Evolutionary conservation across 495 filamentous ascomycete species (phyloP).

Genomic region (Penicillium steckii): DNA sequence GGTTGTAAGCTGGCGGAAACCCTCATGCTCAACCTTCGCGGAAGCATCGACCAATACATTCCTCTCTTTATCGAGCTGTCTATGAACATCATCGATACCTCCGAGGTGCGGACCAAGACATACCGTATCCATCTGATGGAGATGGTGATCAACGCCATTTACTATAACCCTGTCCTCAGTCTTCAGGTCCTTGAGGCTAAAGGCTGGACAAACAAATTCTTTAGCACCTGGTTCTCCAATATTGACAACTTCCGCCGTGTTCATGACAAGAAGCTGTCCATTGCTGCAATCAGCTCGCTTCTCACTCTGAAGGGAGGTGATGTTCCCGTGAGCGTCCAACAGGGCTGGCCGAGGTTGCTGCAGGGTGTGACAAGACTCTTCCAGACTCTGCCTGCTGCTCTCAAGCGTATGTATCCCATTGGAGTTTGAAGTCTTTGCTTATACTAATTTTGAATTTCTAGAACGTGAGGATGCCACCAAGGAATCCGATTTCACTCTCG

Average conservation of each 20-base stretch:
- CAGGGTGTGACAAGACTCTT: slow-evolving; percentile 90
- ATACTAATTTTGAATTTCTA: slow-evolving; percentile 29
- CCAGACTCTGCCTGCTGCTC: slow-evolving; percentile 81
- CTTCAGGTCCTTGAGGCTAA: slow-evolving; percentile 85
- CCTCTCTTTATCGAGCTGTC: slow-evolving; percentile 84
- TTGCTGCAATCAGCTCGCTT: slow-evolving; percentile 85
- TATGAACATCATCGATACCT: slow-evolving; percentile 73
- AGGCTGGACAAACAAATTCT: slow-evolving; percentile 99
- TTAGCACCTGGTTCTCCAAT: slow-evolving; percentile 94
- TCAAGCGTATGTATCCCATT: slow-evolving; percentile 62
- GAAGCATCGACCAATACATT: slow-evolving; percentile 82
- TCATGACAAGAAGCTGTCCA: slow-evolving; percentile 97
- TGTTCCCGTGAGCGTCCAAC: slow-evolving; percentile 83
- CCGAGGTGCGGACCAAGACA: slow-evolving; percentile 74
- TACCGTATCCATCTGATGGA: slow-evolving; percentile 97
- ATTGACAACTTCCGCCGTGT: slow-evolving; percentile 92
- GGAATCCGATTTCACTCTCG: slow-evolving; percentile 77
- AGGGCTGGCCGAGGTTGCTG: slow-evolving; percentile 94
- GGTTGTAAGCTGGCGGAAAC: slow-evolving; percentile 99
- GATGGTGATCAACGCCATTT: slow-evolving; percentile 97
- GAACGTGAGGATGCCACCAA: slow-evolving; percentile 90
- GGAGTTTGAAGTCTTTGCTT: neutral
- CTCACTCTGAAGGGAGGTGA: slow-evolving; percentile 72
- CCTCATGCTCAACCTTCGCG: slow-evolving; percentile 92
- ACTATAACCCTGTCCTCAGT: slow-evolving; percentile 86